A percentile compares a stretch with the other conserved stretches of the same genome.
phyloP scores from a whole-genome alignment of 805 yeast genomes.

The Lipomyces sp. region DNA sequence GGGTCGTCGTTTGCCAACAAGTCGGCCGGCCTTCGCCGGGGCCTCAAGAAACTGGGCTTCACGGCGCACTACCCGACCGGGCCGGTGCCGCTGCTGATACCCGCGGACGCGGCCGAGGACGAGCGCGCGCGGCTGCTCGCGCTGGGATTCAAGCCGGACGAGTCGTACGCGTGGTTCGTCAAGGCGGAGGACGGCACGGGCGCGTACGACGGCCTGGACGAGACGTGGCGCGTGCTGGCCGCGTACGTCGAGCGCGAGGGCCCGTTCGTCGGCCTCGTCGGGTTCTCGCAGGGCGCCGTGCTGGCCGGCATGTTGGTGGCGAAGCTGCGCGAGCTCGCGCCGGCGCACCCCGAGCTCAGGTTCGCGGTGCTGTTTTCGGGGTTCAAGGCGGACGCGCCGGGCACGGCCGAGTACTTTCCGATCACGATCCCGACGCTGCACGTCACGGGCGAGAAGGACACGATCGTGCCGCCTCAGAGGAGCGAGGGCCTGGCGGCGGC shows the following conservation, averaged over 20 bases:
- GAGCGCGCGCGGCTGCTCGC: constrained; percentile 49
- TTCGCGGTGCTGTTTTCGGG: constrained; percentile 79
- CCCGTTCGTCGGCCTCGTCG: constrained; percentile 84
- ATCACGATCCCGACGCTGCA: constrained; percentile 55
- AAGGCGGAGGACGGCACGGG: constrained; percentile 38
- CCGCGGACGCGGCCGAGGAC: constrained; percentile 58
- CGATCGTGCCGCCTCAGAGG: constrained; percentile 73
- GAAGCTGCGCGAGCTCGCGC: constrained; percentile 53
- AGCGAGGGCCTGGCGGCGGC: constrained; percentile 58
- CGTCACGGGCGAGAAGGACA: constrained; percentile 79
- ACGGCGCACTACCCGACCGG: constrained; percentile 74
- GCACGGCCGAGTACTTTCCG: constrained; percentile 36
- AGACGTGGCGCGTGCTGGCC: constrained; percentile 51
- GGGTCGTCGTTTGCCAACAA: constrained; percentile 82
- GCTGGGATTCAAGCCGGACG: constrained; percentile 42
- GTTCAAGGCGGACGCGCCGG: constrained; percentile 35
- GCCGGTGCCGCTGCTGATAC: constrained; percentile 69
- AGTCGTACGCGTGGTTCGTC: constrained; percentile 36
- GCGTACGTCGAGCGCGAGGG: constrained; percentile 46
- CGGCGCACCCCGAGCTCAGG: constrained; percentile 52
- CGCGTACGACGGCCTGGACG: constrained; percentile 36
- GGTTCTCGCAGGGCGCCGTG: constrained; percentile 95
- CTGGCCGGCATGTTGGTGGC: constrained; percentile 67
- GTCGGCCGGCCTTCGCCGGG: constrained; percentile 82
- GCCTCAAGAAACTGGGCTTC: constrained; percentile 60